phyloP scores from a whole-genome alignment of 2,329 filamentous ascomycete species.

The Colletotrichum higginsianum region DNA sequence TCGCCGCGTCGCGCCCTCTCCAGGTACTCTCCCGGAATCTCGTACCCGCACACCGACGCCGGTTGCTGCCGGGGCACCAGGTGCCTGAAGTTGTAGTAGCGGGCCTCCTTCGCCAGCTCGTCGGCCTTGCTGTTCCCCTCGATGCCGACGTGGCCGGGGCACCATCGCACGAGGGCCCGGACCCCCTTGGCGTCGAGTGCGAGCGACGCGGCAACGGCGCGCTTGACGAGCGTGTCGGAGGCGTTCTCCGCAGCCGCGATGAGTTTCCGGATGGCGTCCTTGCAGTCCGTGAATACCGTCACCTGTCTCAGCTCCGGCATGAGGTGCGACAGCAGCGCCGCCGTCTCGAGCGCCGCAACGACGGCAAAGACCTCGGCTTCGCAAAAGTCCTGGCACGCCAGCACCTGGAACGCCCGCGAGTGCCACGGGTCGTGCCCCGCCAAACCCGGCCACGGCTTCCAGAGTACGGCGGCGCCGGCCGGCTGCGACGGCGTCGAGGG shows the following conservation, averaged over 20 bases:
- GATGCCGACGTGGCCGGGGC: conserved; percentile 29
- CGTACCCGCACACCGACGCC: conserved; percentile 4
- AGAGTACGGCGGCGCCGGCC: conserved; percentile 24
- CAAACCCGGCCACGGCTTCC: conserved; percentile 11
- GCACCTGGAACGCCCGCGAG: conserved; percentile 6
- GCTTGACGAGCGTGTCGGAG: conserved; percentile 16
- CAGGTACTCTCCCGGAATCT: not conserved
- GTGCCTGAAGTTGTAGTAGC: conserved; percentile 6
- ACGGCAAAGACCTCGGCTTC: conserved; percentile 24
- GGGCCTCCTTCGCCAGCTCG: not conserved
- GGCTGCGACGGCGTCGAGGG: not conserved
- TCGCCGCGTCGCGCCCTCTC: conserved; percentile 10
- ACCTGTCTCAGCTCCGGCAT: conserved; percentile 12
- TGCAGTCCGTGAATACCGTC: conserved; percentile 26
- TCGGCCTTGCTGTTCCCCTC: conserved; percentile 23
- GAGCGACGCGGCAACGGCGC: conserved; percentile 22
- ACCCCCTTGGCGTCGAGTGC: not conserved
- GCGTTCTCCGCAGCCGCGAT: not conserved
- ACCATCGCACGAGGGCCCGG: conserved; percentile 13
- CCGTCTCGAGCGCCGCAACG: conserved; percentile 18
- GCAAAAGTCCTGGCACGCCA: not conserved
- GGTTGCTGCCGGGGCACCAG: conserved; percentile 15
- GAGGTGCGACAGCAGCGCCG: not conserved
- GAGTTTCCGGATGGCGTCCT: conserved; percentile 10
- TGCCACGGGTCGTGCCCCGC: not conserved